Conservation (phyloP, 371 early-diverging fungal genomes). For the Blastocladiella emersonii region DNA sequence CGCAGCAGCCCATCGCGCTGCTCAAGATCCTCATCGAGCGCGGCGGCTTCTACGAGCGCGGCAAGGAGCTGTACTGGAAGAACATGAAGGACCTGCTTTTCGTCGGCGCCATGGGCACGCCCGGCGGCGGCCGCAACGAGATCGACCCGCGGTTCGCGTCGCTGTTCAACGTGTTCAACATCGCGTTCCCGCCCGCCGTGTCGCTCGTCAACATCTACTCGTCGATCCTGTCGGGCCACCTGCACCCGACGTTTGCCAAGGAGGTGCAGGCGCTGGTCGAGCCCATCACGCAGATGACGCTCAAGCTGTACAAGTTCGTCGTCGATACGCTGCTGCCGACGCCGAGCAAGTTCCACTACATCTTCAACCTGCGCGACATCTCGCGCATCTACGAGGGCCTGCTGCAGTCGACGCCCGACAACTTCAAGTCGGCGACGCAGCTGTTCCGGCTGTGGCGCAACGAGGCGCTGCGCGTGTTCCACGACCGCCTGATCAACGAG, state of each 20-base stretch:
- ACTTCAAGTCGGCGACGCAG: conserved; percentile 23
- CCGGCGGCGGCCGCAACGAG: conserved; percentile 40
- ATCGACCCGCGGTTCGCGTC: conserved; percentile 41
- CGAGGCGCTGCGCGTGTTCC: conserved; percentile 35
- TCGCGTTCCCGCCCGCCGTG: conserved; percentile 37
- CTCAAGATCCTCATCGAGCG: conserved; percentile 35
- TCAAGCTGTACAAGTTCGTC: conserved; percentile 30
- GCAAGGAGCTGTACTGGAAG: conserved; percentile 40
- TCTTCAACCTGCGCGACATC: conserved; percentile 48
- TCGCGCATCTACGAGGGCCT: conserved; percentile 39
- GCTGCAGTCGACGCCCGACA: conserved; percentile 29
- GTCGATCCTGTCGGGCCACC: conserved; percentile 33
- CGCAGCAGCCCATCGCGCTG: conserved; percentile 41
- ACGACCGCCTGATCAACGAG: conserved; percentile 35
- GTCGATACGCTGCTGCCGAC: conserved; percentile 38
- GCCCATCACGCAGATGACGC: conserved; percentile 13
- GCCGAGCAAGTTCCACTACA: conserved; percentile 44
- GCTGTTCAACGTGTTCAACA: conserved; percentile 37
- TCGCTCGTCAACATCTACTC: conserved; percentile 32
- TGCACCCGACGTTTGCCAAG: conserved; percentile 21
- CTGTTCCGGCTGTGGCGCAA: conserved; percentile 38
- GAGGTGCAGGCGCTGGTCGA: conserved; percentile 14
- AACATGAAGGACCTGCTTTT: conserved; percentile 37
- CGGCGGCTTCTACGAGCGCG: conserved; percentile 36
- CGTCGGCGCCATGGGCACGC: conserved; percentile 40